Evolutionary conservation across 2,329 filamentous ascomycete genomes (phyloP).

Genomic region (Microdochium bolleyi): DNA sequence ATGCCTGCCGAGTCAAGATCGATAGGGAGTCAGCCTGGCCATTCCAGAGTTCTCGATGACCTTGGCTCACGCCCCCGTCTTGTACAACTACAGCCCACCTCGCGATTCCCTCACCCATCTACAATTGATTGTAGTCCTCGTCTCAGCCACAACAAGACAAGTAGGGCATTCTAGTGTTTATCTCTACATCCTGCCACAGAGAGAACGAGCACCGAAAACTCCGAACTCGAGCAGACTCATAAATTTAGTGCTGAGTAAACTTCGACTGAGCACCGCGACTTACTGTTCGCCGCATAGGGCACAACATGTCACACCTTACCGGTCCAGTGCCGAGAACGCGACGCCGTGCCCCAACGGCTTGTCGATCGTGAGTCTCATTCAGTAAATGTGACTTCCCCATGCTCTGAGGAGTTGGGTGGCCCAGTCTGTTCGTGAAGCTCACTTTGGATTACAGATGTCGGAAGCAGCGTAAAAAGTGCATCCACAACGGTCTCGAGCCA

Average conservation of each 20-base stretch:
- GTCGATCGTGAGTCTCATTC: slow-evolving; percentile 31
- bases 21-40: not conserved
- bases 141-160: not conserved
- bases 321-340: slow-evolving; percentile 24
- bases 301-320: not conserved
- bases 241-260: no score
- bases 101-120: not conserved
- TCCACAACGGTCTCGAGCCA: slow-evolving; percentile 40
- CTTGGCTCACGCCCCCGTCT: not conserved
- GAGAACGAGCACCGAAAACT: no score
- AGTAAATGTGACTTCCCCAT: not conserved
- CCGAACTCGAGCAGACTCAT: no score
- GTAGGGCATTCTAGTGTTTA: no score
- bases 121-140: not conserved
- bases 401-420: not conserved
- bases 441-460: slow-evolving; percentile 33
- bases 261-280: no score
- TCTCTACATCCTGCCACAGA: no score
- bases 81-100: not conserved
- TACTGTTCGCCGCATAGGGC: not conserved
- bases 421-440: not conserved
- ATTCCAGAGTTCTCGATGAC: not conserved
- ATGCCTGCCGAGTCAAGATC: not conserved
- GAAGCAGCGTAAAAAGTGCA: slow-evolving; percentile 47
- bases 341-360: slow-evolving; percentile 43